A percentile compares a stretch with the other conserved stretches of the same genome.
Conservation (phyloP, 2,329 filamentous ascomycete genomes). For the Diaporthe nobilis region DNA sequence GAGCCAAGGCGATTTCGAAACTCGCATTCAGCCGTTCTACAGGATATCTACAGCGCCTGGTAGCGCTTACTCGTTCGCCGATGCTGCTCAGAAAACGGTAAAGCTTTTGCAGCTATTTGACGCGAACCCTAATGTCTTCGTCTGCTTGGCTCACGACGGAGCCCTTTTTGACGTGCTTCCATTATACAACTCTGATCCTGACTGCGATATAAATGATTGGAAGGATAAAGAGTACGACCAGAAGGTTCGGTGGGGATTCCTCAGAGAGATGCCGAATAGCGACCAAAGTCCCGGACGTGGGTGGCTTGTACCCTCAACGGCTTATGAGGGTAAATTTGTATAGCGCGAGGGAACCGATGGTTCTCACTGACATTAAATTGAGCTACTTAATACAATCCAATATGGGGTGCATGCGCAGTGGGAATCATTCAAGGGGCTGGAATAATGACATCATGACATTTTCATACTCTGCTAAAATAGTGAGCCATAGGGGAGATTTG, state of each 20-base stretch:
- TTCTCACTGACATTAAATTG: neutral
- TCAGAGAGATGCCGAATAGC: neutral
- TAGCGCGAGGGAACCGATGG: neutral
- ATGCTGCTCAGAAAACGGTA: slow-evolving; percentile 12
- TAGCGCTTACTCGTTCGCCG: slow-evolving; percentile 1
- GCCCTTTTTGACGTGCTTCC: slow-evolving; percentile 8
- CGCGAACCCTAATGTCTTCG: neutral
- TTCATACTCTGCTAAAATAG: neutral
- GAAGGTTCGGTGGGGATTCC: neutral
- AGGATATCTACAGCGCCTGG: neutral
- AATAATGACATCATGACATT: neutral
- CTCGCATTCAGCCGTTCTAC: neutral
- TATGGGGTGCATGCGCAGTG: too few species aligned
- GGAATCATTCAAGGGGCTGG: too few species aligned
- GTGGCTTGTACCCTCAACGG: neutral
- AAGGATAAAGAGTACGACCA: neutral
- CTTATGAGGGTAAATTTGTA: neutral
- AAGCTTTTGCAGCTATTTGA: neutral
- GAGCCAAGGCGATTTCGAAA: neutral
- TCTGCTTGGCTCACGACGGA: slow-evolving; percentile 3
- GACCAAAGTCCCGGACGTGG: neutral
- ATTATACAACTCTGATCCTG: neutral
- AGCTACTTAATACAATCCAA: too few species aligned
- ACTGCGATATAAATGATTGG: neutral
- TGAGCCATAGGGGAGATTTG: too few species aligned